Percentiles rank a stretch among this genome's conserved stretches.
Evolutionary conservation across 2,329 filamentous ascomycete genomes (phyloP).

Genomic region (Colletotrichum lini): DNA sequence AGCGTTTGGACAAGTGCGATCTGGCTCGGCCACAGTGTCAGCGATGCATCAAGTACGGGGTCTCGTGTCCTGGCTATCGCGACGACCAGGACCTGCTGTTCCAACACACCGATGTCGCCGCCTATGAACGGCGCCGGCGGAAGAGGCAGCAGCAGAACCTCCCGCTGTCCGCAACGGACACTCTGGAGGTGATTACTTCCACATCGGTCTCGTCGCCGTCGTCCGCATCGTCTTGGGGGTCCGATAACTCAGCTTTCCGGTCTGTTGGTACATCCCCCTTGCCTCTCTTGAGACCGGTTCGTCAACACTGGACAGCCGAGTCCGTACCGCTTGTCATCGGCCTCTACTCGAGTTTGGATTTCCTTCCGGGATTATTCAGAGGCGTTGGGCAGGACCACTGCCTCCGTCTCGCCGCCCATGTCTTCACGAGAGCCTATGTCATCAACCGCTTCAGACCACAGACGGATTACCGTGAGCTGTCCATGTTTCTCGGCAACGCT

Average conservation of each 20-base stretch:
- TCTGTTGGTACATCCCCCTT: neutral
- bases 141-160: slow-evolving; percentile 48
- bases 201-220: slow-evolving; percentile 19
- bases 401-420: slow-evolving; percentile 56
- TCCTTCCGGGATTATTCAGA: slow-evolving; percentile 51
- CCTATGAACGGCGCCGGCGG: slow-evolving; percentile 47
- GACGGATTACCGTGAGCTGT: slow-evolving; percentile 51
- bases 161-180: neutral
- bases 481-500: slow-evolving; percentile 54
- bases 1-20: slow-evolving; percentile 52
- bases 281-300: slow-evolving; percentile 41
- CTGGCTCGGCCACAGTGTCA: slow-evolving; percentile 56
- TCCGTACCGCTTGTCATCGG: slow-evolving; percentile 57
- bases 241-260: neutral
- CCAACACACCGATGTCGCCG: slow-evolving; percentile 51
- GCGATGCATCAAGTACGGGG: slow-evolving; percentile 58
- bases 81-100: slow-evolving; percentile 58
- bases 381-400: slow-evolving; percentile 50
- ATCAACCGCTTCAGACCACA: slow-evolving; percentile 54
- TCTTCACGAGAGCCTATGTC: slow-evolving; percentile 58
- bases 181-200: slow-evolving; percentile 20
- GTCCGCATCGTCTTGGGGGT: slow-evolving; percentile 15
- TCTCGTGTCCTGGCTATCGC: slow-evolving; percentile 57
- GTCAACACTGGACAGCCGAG: slow-evolving; percentile 56
- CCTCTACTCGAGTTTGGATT: slow-evolving; percentile 54